Base-by-base conservation (phyloP, 768 basidiomycete genomes). In the Tubosaeta sp. region DNA sequence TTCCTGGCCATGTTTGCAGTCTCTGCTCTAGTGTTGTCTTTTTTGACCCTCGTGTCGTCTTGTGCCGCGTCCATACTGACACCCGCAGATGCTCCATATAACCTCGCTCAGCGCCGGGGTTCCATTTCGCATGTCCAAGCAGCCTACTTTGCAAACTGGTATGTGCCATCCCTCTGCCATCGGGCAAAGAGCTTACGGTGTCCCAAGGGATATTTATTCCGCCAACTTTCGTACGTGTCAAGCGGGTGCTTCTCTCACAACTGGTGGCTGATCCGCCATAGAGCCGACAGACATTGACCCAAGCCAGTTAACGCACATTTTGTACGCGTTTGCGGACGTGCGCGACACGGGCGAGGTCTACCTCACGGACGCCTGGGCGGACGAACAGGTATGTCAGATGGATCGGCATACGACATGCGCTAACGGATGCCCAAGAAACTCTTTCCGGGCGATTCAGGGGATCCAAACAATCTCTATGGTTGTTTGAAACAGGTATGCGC, bases 321-420 rank as follows among this genome's bases (percentile, higher is more conserved):
- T 89, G 16, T 91, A 91, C 58, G 77, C 87, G 3, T 93, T 93
- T 62, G 89, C 86, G 41, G 87, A 91, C 65, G 78, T 84, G 32
- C 64, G 82, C 7, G 70, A 73, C 39, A 78, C 80, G 0, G 89
- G 90, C 12, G 64, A 69, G 16, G 85, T 90, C 56, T 69, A 65
- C 13, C 73, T 91, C 18, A 86, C 85, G 2, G 90, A 91, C 61
- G 62, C 74, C 9, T 91, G 86, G 66, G 86, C 87, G 4, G 90
- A 93, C 62, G 73, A 81, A 62, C 69, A 85, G 73, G 84, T 81
- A 51, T 49, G 66, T 44, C 6, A 18, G n/a, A 14, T 39, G 16
- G 5, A 3, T 6, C 9, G 13, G 21, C 18, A 18, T 22, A 13
- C 19, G 24, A 34, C 35, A 52, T 49, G 41, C 49, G 21, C 59